Evolutionary conservation across 225 moss, liverwort and hornwort genomes (phyloP).

Genomic region (Polytrichum commune): DNA sequence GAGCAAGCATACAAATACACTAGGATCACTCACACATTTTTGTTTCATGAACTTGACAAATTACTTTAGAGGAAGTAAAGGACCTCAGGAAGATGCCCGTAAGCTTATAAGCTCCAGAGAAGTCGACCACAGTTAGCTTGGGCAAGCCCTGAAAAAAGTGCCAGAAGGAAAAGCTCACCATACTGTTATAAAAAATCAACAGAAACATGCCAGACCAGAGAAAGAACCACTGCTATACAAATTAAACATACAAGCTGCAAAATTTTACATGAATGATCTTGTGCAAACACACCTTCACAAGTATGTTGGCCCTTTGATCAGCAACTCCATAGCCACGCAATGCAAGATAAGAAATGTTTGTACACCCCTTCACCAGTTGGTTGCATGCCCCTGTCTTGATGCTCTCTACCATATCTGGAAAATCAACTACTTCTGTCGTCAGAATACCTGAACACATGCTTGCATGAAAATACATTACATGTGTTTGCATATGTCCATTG

Average conservation of each 20-base stretch:
- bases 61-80: conserved; percentile 5
- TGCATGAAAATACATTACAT: no score
- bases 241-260: no score
- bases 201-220: no score
- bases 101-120: conserved; percentile 53
- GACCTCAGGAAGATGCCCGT: conserved; percentile 57
- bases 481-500: not conserved
- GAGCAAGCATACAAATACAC: not conserved
- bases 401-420: conserved; percentile 45
- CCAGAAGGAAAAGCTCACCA: conserved; percentile 5
- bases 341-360: conserved; percentile 41
- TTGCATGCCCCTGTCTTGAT: conserved; percentile 43
- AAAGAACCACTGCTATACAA: no score
- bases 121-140: conserved; percentile 41
- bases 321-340: conserved; percentile 46
- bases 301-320: conserved; percentile 46
- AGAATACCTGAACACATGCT: no score
- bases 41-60: not conserved
- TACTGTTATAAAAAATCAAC: conserved; percentile 7
- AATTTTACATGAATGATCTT: no score
- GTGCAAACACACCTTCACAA: conserved; percentile 35
- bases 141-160: conserved; percentile 33
- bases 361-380: conserved; percentile 50
- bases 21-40: not conserved
- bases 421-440: not conserved